These are phyloP conservation scores for Staphylotrichum tortipilum DNA, from an alignment of 495 filamentous ascomycete species.

Conservation along the genomic window DNA sequence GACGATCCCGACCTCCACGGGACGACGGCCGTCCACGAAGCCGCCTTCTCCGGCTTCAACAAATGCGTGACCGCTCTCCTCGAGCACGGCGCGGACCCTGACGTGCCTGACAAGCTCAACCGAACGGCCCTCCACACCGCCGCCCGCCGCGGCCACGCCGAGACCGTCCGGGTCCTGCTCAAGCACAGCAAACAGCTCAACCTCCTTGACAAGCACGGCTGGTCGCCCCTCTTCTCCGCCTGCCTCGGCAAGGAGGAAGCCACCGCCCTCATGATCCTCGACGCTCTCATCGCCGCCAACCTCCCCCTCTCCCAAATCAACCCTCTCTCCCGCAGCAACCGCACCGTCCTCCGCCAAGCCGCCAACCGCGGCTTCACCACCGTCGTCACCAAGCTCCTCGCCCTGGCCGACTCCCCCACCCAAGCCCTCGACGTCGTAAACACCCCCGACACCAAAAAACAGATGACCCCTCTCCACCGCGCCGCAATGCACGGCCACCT, in stretches of 20 bases:
- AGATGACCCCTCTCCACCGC: slow-evolving; percentile 23
- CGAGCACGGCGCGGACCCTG: slow-evolving; percentile 21
- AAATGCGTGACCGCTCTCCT: slow-evolving; percentile 11
- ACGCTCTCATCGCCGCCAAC: slow-evolving; percentile 8
- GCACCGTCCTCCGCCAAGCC: slow-evolving; percentile 20
- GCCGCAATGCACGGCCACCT: slow-evolving; percentile 19
- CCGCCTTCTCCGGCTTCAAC: not conserved
- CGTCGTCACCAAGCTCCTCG: slow-evolving; percentile 11
- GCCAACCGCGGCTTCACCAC: slow-evolving; percentile 14
- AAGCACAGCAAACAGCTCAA: slow-evolving; percentile 39
- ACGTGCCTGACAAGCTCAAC: slow-evolving; percentile 38
- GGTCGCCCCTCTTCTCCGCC: slow-evolving; percentile 19
- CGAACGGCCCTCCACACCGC: slow-evolving; percentile 49
- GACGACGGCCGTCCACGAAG: slow-evolving; percentile 15
- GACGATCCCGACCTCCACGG: slow-evolving; percentile 15
- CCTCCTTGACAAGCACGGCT: slow-evolving; percentile 9
- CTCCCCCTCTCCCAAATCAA: slow-evolving; percentile 19
- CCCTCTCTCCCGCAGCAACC: slow-evolving; percentile 2
- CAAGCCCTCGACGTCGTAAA: slow-evolving; percentile 15
- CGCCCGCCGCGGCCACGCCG: slow-evolving; percentile 34
- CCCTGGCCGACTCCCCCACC: not conserved
- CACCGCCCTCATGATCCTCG: slow-evolving; percentile 11
- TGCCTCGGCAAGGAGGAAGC: slow-evolving; percentile 10
- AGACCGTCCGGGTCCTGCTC: slow-evolving; percentile 42
- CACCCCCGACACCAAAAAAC: slow-evolving; percentile 12